phyloP scores from a whole-genome alignment of 179 eudicot species.

The Patellifolia procumbens region DNA sequence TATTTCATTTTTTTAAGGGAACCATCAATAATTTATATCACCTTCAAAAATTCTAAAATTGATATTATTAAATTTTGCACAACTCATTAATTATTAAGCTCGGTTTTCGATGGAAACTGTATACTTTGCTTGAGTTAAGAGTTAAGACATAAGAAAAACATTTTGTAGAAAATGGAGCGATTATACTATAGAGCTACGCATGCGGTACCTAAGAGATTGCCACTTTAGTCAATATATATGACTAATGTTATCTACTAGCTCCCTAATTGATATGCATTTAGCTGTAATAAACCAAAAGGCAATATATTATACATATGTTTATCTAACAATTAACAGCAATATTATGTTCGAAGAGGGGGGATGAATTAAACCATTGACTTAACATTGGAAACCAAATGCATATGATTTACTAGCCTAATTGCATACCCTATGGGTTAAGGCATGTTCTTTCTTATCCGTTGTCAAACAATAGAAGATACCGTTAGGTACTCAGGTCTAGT shows the following conservation, averaged over 20 bases:
- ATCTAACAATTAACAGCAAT: background rate
- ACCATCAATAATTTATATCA: no score
- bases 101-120: no score
- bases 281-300: slow-evolving; percentile 15
- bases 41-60: no score
- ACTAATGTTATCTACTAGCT: background rate
- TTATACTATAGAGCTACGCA: background rate
- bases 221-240: background rate
- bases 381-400: background rate
- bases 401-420: slow-evolving; percentile 13
- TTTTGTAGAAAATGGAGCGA: no score
- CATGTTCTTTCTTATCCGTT: slow-evolving; percentile 6
- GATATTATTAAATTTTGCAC: no score
- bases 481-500: background rate
- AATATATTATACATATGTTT: background rate
- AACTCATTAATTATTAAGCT: no score
- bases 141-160: no score
- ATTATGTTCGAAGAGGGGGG: slow-evolving; percentile 4
- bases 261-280: background rate
- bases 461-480: slow-evolving; percentile 3
- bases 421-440: slow-evolving; percentile 14
- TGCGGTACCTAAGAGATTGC: background rate
- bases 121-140: no score
- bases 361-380: slow-evolving; percentile 21
- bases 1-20: no score